Conservation (phyloP, 2,329 filamentous ascomycete genomes). For the Fusarium luffae region DNA sequence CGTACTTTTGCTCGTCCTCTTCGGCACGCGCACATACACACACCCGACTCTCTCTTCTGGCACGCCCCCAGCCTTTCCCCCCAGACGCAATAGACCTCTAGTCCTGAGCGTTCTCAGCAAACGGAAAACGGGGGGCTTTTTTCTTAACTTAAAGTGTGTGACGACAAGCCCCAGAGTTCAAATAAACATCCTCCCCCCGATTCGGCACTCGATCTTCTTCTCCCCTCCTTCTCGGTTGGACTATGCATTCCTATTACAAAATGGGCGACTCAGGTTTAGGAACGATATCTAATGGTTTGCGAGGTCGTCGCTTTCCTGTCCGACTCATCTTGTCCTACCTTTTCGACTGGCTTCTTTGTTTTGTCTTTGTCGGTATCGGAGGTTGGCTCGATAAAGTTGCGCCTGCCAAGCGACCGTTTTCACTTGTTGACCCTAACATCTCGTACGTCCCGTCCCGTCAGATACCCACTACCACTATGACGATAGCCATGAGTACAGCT, state of each 20-base stretch:
- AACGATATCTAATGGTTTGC: slow-evolving; percentile 25
- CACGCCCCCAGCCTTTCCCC: slow-evolving; percentile 12
- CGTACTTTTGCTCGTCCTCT: slow-evolving; percentile 5
- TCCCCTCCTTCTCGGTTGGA: slow-evolving; percentile 18
- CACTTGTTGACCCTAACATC: slow-evolving; percentile 77
- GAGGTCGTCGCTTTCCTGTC: slow-evolving; percentile 45
- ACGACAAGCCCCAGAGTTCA: slow-evolving; percentile 25
- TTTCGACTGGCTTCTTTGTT: slow-evolving; percentile 78
- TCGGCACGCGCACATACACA: slow-evolving; percentile 10
- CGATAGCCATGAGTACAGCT: background rate
- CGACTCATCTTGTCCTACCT: slow-evolving; percentile 71
- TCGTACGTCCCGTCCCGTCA: slow-evolving; percentile 60
- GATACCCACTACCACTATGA: background rate
- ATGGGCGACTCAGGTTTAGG: slow-evolving; percentile 43
- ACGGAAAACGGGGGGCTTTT: slow-evolving; percentile 16
- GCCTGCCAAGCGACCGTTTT: slow-evolving; percentile 78
- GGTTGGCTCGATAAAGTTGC: slow-evolving; percentile 67
- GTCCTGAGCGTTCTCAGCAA: slow-evolving; percentile 10
- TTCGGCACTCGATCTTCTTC: slow-evolving; percentile 11
- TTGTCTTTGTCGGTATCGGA: slow-evolving; percentile 67
- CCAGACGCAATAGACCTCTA: slow-evolving; percentile 15
- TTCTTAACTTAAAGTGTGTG: slow-evolving; percentile 3
- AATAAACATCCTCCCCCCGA: slow-evolving; percentile 24
- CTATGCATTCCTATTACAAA: slow-evolving; percentile 40
- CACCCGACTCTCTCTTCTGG: background rate